These are phyloP conservation scores for Echites panduratus DNA, from an alignment of 257 asterid species.

Conservation along the genomic window DNA sequence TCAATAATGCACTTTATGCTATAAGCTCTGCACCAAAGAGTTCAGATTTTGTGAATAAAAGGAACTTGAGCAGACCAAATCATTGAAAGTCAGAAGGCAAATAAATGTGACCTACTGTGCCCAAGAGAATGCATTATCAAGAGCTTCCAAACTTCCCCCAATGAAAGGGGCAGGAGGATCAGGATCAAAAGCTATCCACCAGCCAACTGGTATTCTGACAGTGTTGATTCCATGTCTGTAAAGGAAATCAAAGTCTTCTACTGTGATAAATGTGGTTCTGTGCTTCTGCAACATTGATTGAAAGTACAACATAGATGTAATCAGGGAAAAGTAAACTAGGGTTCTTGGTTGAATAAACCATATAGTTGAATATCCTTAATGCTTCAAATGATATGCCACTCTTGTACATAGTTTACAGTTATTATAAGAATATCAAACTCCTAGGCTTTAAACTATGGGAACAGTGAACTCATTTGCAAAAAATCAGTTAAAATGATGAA, in stretches of 20 bases:
- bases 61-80: constrained; percentile 7
- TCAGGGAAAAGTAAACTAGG: neutral
- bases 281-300: constrained; percentile 53
- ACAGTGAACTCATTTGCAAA: neutral
- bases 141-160: constrained; percentile 66
- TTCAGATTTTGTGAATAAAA: constrained; percentile 5
- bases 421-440: neutral
- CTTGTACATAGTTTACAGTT: neutral
- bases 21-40: constrained; percentile 41
- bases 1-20: constrained; percentile 72
- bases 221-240: constrained; percentile 65
- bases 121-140: constrained; percentile 84
- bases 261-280: constrained; percentile 57
- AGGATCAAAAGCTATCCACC: constrained; percentile 88
- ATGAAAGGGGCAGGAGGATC: constrained; percentile 70
- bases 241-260: constrained; percentile 63
- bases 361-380: neutral
- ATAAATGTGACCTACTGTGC: constrained; percentile 52
- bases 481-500: neutral
- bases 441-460: neutral
- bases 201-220: constrained; percentile 85
- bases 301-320: constrained; percentile 11
- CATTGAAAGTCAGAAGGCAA: neutral
- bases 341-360: neutral
- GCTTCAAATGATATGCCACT: neutral